Evolutionary conservation across 352 stramenopile genomes (phyloP).

Genomic region (Elongisporangium undulatum): DNA sequence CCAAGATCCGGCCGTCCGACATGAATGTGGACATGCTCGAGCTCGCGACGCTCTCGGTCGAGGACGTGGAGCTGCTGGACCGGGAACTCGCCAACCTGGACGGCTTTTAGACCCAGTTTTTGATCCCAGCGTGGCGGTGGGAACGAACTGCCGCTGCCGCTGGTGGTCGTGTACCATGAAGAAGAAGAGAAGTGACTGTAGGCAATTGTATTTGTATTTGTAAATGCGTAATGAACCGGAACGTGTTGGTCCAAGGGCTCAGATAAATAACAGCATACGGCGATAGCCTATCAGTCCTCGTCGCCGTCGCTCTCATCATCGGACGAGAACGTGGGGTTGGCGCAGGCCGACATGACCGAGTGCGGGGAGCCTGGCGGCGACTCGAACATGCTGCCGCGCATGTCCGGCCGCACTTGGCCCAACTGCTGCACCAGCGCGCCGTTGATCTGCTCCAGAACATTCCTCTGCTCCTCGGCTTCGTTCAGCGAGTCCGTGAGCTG

Average conservation of each 20-base stretch:
- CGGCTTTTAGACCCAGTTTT: conserved; percentile 23
- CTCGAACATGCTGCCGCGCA: conserved; percentile 48
- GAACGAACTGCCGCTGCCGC: neutral
- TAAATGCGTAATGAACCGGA: conserved; percentile 5
- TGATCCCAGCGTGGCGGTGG: conserved; percentile 1
- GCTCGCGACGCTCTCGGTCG: conserved; percentile 45
- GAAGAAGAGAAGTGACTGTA: neutral
- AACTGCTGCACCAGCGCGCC: conserved; percentile 61
- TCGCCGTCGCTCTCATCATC: conserved; percentile 54
- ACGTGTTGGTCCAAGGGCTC: conserved; percentile 11
- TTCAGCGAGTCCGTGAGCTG: conserved; percentile 69
- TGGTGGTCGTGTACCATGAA: neutral
- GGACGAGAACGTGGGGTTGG: conserved; percentile 41
- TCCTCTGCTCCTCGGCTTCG: conserved; percentile 64
- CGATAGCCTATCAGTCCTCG: conserved; percentile 23
- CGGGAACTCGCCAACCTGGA: conserved; percentile 60
- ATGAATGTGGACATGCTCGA: conserved; percentile 70
- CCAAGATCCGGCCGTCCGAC: conserved; percentile 67
- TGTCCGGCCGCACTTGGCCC: conserved; percentile 45
- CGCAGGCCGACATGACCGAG: conserved; percentile 24
- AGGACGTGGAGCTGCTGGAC: conserved; percentile 64
- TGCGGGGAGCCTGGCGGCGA: conserved; percentile 27
- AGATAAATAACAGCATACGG: neutral
- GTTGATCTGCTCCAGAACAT: conserved; percentile 76
- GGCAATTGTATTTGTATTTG: neutral